These are phyloP conservation scores for Aspergillus aculeatinus DNA, from an alignment of 2,329 filamentous ascomycete genomes.

Conservation along the genomic window DNA sequence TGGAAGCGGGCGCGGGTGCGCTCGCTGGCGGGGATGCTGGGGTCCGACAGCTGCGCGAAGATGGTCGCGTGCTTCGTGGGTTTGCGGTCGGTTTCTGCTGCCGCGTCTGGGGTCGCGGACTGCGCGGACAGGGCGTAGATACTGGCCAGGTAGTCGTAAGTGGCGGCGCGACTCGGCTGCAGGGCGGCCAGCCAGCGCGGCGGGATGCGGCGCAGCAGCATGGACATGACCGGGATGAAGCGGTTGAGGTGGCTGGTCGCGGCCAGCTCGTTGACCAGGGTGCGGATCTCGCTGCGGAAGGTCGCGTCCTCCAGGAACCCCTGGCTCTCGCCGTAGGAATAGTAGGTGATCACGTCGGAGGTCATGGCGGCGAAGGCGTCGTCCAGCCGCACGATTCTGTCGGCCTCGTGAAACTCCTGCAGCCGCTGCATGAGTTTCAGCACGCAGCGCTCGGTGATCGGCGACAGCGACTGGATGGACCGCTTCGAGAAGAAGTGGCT, in stretches of 20 bases:
- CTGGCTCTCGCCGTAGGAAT: conserved; percentile 38
- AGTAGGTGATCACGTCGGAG: conserved; percentile 39
- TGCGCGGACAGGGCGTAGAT: conserved; percentile 9
- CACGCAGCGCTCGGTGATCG: conserved; percentile 33
- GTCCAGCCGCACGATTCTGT: conserved; percentile 17
- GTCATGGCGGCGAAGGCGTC: conserved; percentile 28
- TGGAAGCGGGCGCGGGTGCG: background rate
- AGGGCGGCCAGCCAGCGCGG: conserved; percentile 12
- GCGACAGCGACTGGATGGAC: conserved; percentile 37
- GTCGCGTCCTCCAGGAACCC: conserved; percentile 31
- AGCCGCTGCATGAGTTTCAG: conserved; percentile 19
- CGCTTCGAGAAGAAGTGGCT: conserved; percentile 47
- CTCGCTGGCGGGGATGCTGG: conserved; percentile 2
- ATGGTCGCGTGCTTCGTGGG: background rate
- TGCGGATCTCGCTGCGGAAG: conserved; percentile 19
- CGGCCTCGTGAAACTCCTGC: conserved; percentile 6
- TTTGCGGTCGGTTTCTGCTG: background rate
- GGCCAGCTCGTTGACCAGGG: conserved; percentile 14
- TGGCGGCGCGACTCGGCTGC: conserved; percentile 1
- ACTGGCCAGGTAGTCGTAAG: conserved; percentile 17
- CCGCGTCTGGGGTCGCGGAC: background rate
- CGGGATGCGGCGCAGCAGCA: conserved; percentile 13
- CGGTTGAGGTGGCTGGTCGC: conserved; percentile 23
- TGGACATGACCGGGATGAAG: conserved; percentile 17
- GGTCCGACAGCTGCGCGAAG: conserved; percentile 14